These are phyloP conservation scores for Chlamydomonas incerta DNA, from an alignment of 139 green algal species.

Conservation along the genomic window DNA sequence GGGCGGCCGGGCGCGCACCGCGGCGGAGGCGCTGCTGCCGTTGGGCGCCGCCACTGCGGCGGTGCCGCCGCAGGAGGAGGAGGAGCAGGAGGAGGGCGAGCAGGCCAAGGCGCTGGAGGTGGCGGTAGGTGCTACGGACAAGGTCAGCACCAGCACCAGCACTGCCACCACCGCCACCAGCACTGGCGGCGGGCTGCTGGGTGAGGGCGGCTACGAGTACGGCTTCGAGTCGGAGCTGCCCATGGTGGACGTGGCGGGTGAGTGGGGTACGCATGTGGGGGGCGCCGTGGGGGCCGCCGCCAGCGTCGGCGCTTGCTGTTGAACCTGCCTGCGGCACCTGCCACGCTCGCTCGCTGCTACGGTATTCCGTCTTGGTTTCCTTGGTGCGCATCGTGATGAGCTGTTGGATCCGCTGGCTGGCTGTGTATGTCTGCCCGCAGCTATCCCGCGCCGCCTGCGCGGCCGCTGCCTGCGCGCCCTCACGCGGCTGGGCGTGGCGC, in stretches of 20 bases:
- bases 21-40: slow-evolving; percentile 26
- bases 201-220: slow-evolving; percentile 30
- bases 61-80: neutral
- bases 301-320: too few species aligned
- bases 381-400: too few species aligned
- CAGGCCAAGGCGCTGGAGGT: neutral
- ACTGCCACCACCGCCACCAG: neutral
- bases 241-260: slow-evolving; percentile 17
- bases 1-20: neutral
- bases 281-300: too few species aligned
- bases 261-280: too few species aligned
- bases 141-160: neutral
- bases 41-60: neutral
- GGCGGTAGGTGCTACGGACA: neutral
- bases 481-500: slow-evolving; percentile 21
- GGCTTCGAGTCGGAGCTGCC: slow-evolving; percentile 35
- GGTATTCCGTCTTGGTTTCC: too few species aligned
- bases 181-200: neutral
- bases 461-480: slow-evolving; percentile 3
- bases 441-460: neutral
- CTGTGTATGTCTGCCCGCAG: too few species aligned
- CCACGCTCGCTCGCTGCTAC: too few species aligned
- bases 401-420: too few species aligned
- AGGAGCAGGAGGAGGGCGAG: neutral
- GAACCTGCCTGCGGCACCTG: too few species aligned